These are phyloP conservation scores for Aspergillus caelatus DNA, from an alignment of 2,329 filamentous ascomycete genomes.

Conservation along the genomic window DNA sequence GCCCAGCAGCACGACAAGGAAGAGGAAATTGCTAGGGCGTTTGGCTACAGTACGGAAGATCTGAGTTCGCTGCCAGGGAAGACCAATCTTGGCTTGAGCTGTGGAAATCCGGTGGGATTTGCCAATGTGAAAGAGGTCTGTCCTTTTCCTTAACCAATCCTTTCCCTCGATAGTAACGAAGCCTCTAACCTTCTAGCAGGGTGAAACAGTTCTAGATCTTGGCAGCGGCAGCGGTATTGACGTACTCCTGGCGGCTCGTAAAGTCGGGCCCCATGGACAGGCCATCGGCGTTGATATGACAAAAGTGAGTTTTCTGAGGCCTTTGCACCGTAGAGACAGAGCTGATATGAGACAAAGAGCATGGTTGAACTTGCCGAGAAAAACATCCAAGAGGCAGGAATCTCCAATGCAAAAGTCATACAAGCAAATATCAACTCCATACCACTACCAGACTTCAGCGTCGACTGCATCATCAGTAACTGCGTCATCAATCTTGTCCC, in stretches of 20 bases:
- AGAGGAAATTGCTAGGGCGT: constrained; percentile 51
- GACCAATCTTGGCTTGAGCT: constrained; percentile 57
- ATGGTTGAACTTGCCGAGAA: constrained; percentile 57
- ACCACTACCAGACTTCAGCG: constrained; percentile 44
- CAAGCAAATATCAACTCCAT: constrained; percentile 56
- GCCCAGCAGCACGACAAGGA: constrained; percentile 30
- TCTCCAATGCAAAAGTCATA: constrained; percentile 55
- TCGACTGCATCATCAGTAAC: constrained; percentile 64
- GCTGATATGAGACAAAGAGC: constrained; percentile 40
- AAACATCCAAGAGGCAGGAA: constrained; percentile 45
- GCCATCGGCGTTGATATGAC: constrained; percentile 65
- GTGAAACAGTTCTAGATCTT: constrained; percentile 61
- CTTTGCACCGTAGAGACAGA: constrained; percentile 3
- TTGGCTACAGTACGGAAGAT: constrained; percentile 56
- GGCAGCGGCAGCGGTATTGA: constrained; percentile 63
- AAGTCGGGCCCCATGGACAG: constrained; percentile 53
- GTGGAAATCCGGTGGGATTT: constrained; percentile 56
- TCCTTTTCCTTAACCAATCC: constrained; percentile 52
- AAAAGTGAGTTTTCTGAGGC: constrained; percentile 40
- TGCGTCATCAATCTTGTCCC: constrained; percentile 66
- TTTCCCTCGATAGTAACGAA: constrained; percentile 53
- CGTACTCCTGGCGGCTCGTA: constrained; percentile 57
- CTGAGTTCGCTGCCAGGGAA: constrained; percentile 50
- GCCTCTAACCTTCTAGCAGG: constrained; percentile 61
- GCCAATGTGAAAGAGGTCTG: constrained; percentile 50